These are phyloP conservation scores for Daldinia sp. DNA, from an alignment of 2,329 filamentous ascomycete genomes.

Conservation along the genomic window DNA sequence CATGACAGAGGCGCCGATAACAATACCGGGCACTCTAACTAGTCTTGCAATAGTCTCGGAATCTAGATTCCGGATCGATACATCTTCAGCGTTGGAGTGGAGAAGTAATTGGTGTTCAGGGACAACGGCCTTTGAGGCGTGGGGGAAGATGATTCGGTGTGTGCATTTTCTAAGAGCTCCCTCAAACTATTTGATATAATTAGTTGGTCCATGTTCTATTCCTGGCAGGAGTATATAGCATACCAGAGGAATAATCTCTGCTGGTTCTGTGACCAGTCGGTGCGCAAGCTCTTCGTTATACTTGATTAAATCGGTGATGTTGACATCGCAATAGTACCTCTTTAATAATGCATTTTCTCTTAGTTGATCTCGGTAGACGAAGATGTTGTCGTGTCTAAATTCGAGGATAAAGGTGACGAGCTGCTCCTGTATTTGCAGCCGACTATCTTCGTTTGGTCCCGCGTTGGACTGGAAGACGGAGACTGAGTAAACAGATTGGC, in stretches of 20 bases:
- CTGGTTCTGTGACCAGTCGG: constrained; percentile 85
- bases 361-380: constrained; percentile 97
- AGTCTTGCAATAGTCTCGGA: constrained; percentile 91
- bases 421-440: constrained; percentile 76
- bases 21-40: constrained; percentile 96
- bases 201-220: neutral
- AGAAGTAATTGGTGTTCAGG: constrained; percentile 95
- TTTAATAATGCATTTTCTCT: constrained; percentile 93
- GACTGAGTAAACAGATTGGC: constrained; percentile 84
- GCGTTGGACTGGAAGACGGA: constrained; percentile 78
- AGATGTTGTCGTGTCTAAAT: constrained; percentile 92
- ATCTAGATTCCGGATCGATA: constrained; percentile 92
- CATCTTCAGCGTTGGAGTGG: constrained; percentile 88
- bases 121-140: constrained; percentile 70
- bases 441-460: constrained; percentile 72
- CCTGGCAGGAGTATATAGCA: constrained; percentile 41
- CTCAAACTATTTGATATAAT: constrained; percentile 74
- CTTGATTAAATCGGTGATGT: constrained; percentile 93
- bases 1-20: constrained; percentile 95
- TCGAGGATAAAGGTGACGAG: constrained; percentile 92
- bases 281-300: constrained; percentile 97
- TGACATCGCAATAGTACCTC: constrained; percentile 94
- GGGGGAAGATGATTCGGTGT: constrained; percentile 89
- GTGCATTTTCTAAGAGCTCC: constrained; percentile 88
- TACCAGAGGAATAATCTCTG: constrained; percentile 91